Conservation (phyloP, 2,329 filamentous ascomycete genomes). For the Penicillium palitans region DNA sequence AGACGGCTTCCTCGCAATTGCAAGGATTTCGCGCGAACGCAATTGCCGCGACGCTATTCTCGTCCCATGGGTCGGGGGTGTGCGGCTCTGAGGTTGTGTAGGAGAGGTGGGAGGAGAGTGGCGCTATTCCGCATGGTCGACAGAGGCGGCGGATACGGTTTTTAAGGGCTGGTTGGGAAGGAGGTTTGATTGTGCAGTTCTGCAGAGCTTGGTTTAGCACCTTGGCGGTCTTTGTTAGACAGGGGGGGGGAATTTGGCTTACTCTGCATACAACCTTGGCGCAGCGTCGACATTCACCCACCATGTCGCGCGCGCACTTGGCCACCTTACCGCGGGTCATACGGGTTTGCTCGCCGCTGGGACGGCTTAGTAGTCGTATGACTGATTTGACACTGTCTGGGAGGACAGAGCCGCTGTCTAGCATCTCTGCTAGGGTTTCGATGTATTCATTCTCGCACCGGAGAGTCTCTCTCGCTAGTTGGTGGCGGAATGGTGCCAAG, state of each 20-base stretch:
- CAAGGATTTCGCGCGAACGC: conserved; percentile 58
- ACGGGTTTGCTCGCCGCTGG: conserved; percentile 34
- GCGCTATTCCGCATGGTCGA: conserved; percentile 69
- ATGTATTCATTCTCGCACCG: conserved; percentile 73
- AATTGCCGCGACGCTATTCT: conserved; percentile 30
- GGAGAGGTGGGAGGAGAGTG: conserved; percentile 51
- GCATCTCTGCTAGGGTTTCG: conserved; percentile 38
- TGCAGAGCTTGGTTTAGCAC: conserved; percentile 38
- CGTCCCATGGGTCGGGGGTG: conserved; percentile 25
- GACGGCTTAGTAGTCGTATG: conserved; percentile 31
- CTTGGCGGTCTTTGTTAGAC: background rate
- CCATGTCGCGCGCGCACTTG: conserved; percentile 82
- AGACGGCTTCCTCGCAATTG: conserved; percentile 61
- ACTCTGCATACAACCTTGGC: conserved; percentile 78
- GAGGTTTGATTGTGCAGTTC: conserved; percentile 89
- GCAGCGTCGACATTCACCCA: conserved; percentile 78
- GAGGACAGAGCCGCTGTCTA: conserved; percentile 45
- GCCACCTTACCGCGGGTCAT: conserved; percentile 68
- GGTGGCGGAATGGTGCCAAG: conserved; percentile 73
- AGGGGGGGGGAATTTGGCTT: conserved; percentile 33
- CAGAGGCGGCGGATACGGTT: conserved; percentile 82
- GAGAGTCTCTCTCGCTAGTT: conserved; percentile 72
- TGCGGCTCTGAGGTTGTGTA: conserved; percentile 30
- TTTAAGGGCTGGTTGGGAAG: conserved; percentile 64
- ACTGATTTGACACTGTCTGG: conserved; percentile 36